These are phyloP conservation scores for Cicer judaicum DNA, from an alignment of 306 rosid species.

Conservation along the genomic window DNA sequence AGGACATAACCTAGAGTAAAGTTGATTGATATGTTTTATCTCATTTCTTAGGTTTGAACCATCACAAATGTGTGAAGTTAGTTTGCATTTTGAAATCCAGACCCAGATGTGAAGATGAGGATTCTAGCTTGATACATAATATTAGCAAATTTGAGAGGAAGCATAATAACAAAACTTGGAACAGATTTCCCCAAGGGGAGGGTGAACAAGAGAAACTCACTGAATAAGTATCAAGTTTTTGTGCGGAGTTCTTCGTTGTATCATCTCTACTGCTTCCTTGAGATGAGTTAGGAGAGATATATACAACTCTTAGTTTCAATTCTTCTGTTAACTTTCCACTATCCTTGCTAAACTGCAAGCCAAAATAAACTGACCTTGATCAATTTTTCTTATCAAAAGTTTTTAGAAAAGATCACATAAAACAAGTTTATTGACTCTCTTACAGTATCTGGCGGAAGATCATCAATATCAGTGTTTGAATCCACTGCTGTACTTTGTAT, in stretches of 20 bases:
- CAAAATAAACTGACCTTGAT: conserved; percentile 26
- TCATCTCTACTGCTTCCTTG: conserved; percentile 69
- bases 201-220: conserved; percentile 60
- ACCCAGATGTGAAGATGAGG: not conserved
- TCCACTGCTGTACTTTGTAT: conserved; percentile 77
- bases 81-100: conserved; percentile 8
- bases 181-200: conserved; percentile 8
- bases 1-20: not conserved
- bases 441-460: conserved; percentile 79
- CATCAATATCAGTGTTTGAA: conserved; percentile 72
- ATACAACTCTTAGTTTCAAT: conserved; percentile 81
- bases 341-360: conserved; percentile 78
- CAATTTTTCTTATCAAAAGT: conserved; percentile 22
- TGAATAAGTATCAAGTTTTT: conserved; percentile 53
- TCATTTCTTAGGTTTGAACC: conserved; percentile 18
- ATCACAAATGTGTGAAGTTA: not conserved
- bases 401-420: conserved; percentile 29
- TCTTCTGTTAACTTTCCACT: conserved; percentile 77
- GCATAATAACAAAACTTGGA: conserved; percentile 4
- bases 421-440: conserved; percentile 48
- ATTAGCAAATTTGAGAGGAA: conserved; percentile 13
- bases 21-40: not conserved
- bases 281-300: conserved; percentile 54
- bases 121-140: conserved; percentile 19
- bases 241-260: conserved; percentile 50